Conservation (phyloP, 768 basidiomycete genomes). For the Boletus vinaceobasis region DNA sequence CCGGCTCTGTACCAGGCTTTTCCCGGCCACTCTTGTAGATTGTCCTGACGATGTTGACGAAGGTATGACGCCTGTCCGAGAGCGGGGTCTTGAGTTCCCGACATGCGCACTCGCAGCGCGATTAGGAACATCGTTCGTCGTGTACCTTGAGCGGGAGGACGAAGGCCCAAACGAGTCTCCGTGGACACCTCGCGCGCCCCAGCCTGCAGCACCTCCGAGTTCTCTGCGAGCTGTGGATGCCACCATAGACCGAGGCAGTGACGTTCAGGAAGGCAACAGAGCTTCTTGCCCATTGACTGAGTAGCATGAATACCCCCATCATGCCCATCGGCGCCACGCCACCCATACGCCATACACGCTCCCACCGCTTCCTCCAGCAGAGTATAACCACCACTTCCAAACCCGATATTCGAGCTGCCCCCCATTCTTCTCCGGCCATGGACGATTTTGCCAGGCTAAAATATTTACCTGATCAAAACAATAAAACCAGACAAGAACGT, state of each 20-base stretch:
- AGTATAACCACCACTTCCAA: constrained; percentile 40
- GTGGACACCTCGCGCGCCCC: constrained; percentile 63
- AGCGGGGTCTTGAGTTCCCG: constrained; percentile 31
- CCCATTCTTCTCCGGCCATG: constrained; percentile 89
- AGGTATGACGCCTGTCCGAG: constrained; percentile 29
- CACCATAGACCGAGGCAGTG: constrained; percentile 56
- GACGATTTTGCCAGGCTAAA: constrained; percentile 84
- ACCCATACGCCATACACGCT: constrained; percentile 45
- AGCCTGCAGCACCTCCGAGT: constrained; percentile 52
- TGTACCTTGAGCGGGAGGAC: constrained; percentile 14
- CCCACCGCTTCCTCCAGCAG: constrained; percentile 37
- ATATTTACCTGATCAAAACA: constrained; percentile 2
- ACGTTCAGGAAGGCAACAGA: constrained; percentile 50
- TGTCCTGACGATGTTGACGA: constrained; percentile 17
- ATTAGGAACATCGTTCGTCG: constrained; percentile 1
- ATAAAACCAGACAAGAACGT: background rate
- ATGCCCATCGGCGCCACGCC: constrained; percentile 38
- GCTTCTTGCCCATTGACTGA: constrained; percentile 40
- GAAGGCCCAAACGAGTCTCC: constrained; percentile 59
- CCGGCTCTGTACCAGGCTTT: constrained; percentile 23
- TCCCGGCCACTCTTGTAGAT: constrained; percentile 12
- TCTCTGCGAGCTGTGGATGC: constrained; percentile 54
- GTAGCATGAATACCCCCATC: constrained; percentile 39
- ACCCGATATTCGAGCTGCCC: constrained; percentile 61
- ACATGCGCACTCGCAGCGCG: constrained; percentile 21